Evolutionary conservation across 2,329 filamentous ascomycete genomes (phyloP), one percentile per base, ranked within the genome.

Genomic region (Stagonosporopsis tanaceti): DNA sequence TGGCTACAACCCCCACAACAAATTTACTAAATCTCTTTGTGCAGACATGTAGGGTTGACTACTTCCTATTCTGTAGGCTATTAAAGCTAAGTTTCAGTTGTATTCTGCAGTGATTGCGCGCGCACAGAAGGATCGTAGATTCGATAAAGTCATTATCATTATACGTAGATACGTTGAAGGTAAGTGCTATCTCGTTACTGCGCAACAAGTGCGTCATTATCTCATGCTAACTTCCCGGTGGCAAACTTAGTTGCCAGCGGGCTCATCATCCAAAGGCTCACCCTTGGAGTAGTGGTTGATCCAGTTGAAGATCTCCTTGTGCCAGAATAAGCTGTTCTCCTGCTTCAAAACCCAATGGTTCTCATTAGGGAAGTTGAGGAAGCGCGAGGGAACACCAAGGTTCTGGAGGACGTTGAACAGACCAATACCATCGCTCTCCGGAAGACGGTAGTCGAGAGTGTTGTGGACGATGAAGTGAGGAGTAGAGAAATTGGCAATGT

Each of bases 261-360:
- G 62, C 41, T 64, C 58, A 47, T 65, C 59, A 54, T 74, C 72
- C 46, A 76, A 61, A 42, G 62, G 62, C 46, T 59, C 60, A 34
- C 72, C 73, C 62, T 73, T 70, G 25, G 67, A 65, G 50, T 65
- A 76, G 58, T 76, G 70, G 62, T 76, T 76, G 53, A 76, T 75
- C 74, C 74, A 76, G 64, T 76, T 76, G 67, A 74, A 76, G 46
- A 76, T 74, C 65, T 76, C 74, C 44, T 84, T 85, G 70, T 98
- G 92, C 94, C 94, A 98, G n/a, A 96, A 85, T 24, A 97, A 79
- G 4, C 88, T 90, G 76, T 98, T 98, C 77, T 97, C 93, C 0
- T 89, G 90, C 73, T 96, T 95, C 48, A 96, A 73, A 2, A 97
- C 92, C 91, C 91, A 89, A 66, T 91, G 88, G 53, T 88, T 86